phyloP scores from a whole-genome alignment of 805 yeast species.

The Zygotorulaspora sp. region DNA sequence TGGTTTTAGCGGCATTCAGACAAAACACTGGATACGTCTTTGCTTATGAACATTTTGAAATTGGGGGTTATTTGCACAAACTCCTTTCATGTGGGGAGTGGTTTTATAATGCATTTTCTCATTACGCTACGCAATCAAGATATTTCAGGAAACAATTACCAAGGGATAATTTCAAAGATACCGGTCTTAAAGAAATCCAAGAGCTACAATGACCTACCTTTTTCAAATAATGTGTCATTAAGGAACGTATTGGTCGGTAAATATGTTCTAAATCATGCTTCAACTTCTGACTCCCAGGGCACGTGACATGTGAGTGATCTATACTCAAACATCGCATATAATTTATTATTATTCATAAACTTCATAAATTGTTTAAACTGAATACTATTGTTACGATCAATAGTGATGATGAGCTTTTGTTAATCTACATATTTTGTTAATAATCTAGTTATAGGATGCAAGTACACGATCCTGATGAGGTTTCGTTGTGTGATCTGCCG shows the following conservation, averaged over 20 bases:
- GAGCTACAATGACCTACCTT: no score
- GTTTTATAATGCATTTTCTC: conserved; percentile 48
- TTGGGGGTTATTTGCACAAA: conserved; percentile 46
- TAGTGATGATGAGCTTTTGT: no score
- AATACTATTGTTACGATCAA: no score
- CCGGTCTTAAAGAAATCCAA: conserved; percentile 23
- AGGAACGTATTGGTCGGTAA: no score
- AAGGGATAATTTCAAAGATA: conserved; percentile 20
- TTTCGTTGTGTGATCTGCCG: conserved; percentile 16
- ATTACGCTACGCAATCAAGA: conserved; percentile 44
- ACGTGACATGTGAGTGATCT: not conserved
- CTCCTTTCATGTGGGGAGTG: conserved; percentile 59
- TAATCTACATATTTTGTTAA: no score
- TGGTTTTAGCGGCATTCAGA: conserved; percentile 81
- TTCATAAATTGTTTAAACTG: no score
- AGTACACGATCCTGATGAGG: conserved; percentile 1
- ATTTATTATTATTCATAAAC: no score
- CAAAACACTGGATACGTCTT: conserved; percentile 70
- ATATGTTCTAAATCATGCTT: no score
- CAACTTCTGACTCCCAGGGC: not conserved
- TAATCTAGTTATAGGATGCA: no score
- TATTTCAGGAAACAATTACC: conserved; percentile 40
- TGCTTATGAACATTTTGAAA: conserved; percentile 33
- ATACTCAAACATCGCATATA: no score
- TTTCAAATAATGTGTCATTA: no score